Conservation (phyloP, 768 basidiomycete genomes). For the Leccinum sublutescens region DNA sequence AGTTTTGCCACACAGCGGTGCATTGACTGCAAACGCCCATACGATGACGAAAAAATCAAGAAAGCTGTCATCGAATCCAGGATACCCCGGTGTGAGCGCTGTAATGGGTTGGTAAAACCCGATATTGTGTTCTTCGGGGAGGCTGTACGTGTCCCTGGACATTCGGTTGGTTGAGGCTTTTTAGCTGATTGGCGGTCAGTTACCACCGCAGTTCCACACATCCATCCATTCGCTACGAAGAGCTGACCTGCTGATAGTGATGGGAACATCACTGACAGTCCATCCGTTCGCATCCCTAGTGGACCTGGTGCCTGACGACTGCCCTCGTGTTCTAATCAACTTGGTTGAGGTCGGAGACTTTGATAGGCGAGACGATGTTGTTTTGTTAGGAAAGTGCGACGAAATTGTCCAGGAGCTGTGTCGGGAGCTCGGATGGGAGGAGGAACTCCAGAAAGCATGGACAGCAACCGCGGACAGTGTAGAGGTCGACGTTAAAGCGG, state of each 20-base stretch:
- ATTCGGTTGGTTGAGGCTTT: background rate
- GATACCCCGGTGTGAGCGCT: constrained; percentile 60
- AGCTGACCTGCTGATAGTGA: constrained; percentile 88
- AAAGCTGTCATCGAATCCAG: constrained; percentile 55
- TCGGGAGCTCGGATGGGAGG: constrained; percentile 70
- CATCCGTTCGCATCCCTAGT: constrained; percentile 85
- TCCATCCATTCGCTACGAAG: constrained; percentile 49
- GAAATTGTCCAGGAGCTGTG: constrained; percentile 60
- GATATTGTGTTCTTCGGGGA: constrained; percentile 96
- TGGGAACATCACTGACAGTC: constrained; percentile 88
- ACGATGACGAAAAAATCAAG: constrained; percentile 68
- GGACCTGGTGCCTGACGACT: constrained; percentile 47
- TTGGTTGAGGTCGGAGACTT: constrained; percentile 77
- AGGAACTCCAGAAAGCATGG: constrained; percentile 59
- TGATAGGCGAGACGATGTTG: constrained; percentile 55
- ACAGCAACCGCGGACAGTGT: constrained; percentile 42
- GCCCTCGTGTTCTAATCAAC: constrained; percentile 88
- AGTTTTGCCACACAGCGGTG: constrained; percentile 89
- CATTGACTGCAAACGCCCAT: constrained; percentile 63
- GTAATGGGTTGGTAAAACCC: constrained; percentile 82
- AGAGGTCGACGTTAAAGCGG: constrained; percentile 13
- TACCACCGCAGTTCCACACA: constrained; percentile 67
- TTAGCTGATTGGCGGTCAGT: constrained; percentile 39
- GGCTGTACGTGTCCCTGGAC: constrained; percentile 42
- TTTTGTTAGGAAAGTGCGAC: constrained; percentile 72